Percentiles rank a stretch among this genome's conserved stretches.
phyloP scores from a whole-genome alignment of 2,329 filamentous ascomycete genomes.

The Talaromyces rugulosus region DNA sequence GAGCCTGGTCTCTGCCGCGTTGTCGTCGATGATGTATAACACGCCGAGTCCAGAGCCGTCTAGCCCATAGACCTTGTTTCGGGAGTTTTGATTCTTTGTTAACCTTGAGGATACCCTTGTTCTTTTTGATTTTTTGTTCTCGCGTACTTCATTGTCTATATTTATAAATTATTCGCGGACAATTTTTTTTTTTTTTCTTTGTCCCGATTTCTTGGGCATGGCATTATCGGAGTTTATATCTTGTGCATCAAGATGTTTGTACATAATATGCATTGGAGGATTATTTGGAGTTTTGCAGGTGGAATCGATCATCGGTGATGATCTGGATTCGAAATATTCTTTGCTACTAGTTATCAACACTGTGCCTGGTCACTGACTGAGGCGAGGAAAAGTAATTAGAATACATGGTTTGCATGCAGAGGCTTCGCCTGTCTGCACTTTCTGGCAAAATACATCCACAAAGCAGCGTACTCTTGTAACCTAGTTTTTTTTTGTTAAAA shows the following conservation, averaged over 20 bases:
- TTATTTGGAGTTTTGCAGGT: not conserved
- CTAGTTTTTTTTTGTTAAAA: not conserved
- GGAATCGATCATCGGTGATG: not conserved
- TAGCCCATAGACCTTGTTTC: conserved; percentile 1
- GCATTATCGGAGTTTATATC: conserved; percentile 7
- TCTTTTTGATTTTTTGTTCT: not conserved
- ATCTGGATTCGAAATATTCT: not conserved
- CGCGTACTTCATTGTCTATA: not conserved
- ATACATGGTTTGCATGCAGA: not conserved
- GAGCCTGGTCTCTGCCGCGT: conserved; percentile 35
- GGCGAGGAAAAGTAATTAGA: not conserved
- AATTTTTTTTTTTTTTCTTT: not conserved
- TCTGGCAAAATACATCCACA: not conserved
- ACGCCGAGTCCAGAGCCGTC: not conserved
- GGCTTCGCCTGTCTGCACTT: not conserved
- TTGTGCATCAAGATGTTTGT: not conserved
- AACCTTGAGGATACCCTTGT: not conserved
- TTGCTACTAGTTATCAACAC: not conserved
- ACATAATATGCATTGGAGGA: not conserved
- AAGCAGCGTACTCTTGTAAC: not conserved
- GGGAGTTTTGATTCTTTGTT: not conserved
- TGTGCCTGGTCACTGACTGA: not conserved
- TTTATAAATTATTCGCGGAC: not conserved
- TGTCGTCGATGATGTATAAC: conserved; percentile 28
- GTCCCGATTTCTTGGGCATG: not conserved